phyloP scores from a whole-genome alignment of 176 grass and related monocot genomes.

The Ananas comosus region DNA sequence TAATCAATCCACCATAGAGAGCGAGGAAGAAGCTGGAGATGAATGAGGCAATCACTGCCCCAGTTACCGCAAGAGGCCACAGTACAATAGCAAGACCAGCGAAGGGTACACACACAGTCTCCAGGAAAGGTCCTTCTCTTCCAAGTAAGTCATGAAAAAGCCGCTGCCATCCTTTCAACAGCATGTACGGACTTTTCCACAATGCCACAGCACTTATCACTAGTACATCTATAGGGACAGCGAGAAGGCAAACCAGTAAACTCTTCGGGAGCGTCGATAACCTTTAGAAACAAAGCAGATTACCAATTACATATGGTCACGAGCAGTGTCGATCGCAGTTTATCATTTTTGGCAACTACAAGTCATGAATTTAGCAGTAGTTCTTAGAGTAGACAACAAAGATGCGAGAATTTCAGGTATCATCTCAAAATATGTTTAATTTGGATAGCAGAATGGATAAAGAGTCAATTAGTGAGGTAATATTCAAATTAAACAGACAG shows the following conservation, averaged over 20 bases:
- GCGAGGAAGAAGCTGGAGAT: slow-evolving; percentile 65
- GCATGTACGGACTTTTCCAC: slow-evolving; percentile 75
- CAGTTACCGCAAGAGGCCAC: slow-evolving; percentile 71
- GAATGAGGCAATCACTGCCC: slow-evolving; percentile 47
- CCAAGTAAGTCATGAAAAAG: slow-evolving; percentile 69
- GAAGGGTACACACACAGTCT: slow-evolving; percentile 77
- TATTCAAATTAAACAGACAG: too few species aligned
- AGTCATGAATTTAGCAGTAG: background rate
- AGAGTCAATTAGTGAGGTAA: too few species aligned
- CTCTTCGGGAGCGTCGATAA: slow-evolving; percentile 48
- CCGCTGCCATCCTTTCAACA: slow-evolving; percentile 84
- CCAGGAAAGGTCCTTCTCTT: slow-evolving; percentile 85
- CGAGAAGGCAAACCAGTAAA: slow-evolving; percentile 35
- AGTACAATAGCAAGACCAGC: slow-evolving; percentile 71
- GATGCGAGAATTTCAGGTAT: too few species aligned
- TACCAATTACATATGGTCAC: background rate
- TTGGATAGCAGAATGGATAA: too few species aligned
- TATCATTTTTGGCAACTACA: background rate
- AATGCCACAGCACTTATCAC: slow-evolving; percentile 65
- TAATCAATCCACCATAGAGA: slow-evolving; percentile 42
- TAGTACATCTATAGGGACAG: slow-evolving; percentile 54
- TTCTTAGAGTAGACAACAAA: too few species aligned
- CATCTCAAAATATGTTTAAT: too few species aligned
- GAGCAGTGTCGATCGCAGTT: background rate
- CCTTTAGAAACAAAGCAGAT: slow-evolving; percentile 19